Base-by-base conservation (phyloP, 2,329 filamentous ascomycete species). In the Exophiala aquamarina region DNA sequence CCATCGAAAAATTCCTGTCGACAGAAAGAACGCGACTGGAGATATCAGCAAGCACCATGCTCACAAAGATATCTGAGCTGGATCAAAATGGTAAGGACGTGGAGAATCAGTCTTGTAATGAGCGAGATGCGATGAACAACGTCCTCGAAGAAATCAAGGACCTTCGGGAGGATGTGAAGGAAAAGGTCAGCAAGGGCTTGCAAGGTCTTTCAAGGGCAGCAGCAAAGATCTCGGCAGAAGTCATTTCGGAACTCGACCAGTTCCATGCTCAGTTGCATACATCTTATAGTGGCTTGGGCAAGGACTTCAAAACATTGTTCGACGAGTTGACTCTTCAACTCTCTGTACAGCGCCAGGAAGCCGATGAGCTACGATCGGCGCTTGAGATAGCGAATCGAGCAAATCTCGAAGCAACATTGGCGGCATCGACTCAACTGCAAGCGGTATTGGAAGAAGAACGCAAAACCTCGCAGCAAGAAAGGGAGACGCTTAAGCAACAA, bases 91-190 rank as follows among this genome's bases (percentile, higher is more conserved):
- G 85, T 64, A 73, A 75, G 41, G 80, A 86, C 57, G 77, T 94
- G 13, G 77, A 86, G 44, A 52, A 48, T 14, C 67, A 70, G 47
- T 69, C 64, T 1, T 60, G 59, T 4, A 57, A 60, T 52, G 86
- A 89, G 2, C 88, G 86, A 60, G 83, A 91, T 38, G 86, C 91
- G 47, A 90, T 96, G 87, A 91, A 96, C 59, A 75, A 81, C n/a
- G 85, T 95, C 2, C 76, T 98, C 8, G 88, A 93, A 60, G 92
- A 95, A 64, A 95, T 97, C 65, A 91, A 91, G 64, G 82, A 81
- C n/a, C 76, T 97, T 18, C 82, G 92, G 17, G 87, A 95, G 64
- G 84, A 88, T 43, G 89, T 97, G 41, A 96, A 96, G 72, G 75
- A 80, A 39, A 86, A 86, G 52, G 88, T 97, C 38, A 88, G 89